Evolutionary conservation across 2,329 filamentous ascomycete species (phyloP).

Genomic region (Venturia aucupariae): DNA sequence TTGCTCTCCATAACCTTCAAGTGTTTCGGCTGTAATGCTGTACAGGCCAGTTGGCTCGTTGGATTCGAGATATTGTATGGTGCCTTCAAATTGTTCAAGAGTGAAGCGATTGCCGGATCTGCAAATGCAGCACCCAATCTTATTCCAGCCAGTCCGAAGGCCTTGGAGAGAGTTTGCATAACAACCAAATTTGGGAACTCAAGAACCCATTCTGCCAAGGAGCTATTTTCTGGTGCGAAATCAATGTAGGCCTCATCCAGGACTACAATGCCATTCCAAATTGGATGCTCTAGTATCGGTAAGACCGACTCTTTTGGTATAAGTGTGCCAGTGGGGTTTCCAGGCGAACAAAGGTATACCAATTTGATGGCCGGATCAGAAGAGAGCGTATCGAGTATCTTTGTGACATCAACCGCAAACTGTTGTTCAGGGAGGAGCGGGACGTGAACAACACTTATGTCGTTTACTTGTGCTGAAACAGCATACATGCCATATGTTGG

Average conservation of each 20-base stretch:
- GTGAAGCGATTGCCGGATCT: slow-evolving; percentile 58
- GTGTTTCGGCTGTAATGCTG: slow-evolving; percentile 59
- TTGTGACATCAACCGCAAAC: slow-evolving; percentile 63
- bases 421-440: slow-evolving; percentile 62
- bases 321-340: slow-evolving; percentile 81
- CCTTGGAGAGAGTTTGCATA: slow-evolving; percentile 97
- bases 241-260: slow-evolving; percentile 97
- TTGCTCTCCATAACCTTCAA: slow-evolving; percentile 65
- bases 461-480: slow-evolving; percentile 90
- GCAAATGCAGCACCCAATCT: slow-evolving; percentile 81
- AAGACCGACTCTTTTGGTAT: slow-evolving; percentile 67
- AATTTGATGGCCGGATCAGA: slow-evolving; percentile 66
- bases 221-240: slow-evolving; percentile 70
- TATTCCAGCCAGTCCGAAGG: slow-evolving; percentile 91
- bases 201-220: slow-evolving; percentile 80
- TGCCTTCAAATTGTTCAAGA: slow-evolving; percentile 89
- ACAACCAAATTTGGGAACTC: slow-evolving; percentile 95
- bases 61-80: slow-evolving; percentile 93
- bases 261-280: slow-evolving; percentile 90
- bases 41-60: slow-evolving; percentile 69
- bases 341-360: slow-evolving; percentile 86
- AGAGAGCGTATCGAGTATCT: slow-evolving; percentile 58
- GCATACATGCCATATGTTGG: slow-evolving; percentile 98
- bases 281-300: slow-evolving; percentile 69
- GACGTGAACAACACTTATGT: slow-evolving; percentile 77